phyloP scores from a whole-genome alignment of 2,329 filamentous ascomycete genomes.

The Didymella pinodella region DNA sequence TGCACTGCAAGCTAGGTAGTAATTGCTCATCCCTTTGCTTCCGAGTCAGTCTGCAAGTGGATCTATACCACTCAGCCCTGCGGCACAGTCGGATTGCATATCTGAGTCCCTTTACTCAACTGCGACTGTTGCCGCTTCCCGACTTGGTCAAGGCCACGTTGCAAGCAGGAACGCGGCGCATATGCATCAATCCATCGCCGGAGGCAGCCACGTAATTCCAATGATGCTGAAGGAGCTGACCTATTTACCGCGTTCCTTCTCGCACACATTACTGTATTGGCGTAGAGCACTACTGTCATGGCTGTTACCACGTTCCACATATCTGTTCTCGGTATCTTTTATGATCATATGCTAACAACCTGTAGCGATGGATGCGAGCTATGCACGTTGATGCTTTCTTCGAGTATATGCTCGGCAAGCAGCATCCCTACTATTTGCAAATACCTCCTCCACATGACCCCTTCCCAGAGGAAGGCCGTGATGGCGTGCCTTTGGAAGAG shows the following conservation, averaged over 20 bases:
- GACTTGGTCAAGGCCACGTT: slow-evolving; percentile 5
- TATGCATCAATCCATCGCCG: not conserved
- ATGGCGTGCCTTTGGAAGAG: slow-evolving; percentile 85
- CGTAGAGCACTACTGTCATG: not conserved
- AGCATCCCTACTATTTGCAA: slow-evolving; percentile 80
- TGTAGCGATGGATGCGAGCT: slow-evolving; percentile 90
- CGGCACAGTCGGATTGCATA: not conserved
- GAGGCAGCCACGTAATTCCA: not conserved
- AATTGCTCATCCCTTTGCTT: not conserved
- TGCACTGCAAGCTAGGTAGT: not conserved
- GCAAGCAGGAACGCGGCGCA: slow-evolving; percentile 2
- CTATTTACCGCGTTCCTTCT: not conserved
- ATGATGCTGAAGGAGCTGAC: not conserved
- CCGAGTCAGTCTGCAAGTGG: not conserved
- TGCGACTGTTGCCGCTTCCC: not conserved
- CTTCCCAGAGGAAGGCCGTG: slow-evolving; percentile 70
- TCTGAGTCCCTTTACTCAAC: not conserved
- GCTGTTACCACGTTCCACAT: not conserved
- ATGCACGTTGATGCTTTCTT: slow-evolving; percentile 97
- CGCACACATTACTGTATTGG: not conserved
- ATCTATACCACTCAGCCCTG: slow-evolving; percentile 2
- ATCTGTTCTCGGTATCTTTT: not conserved
- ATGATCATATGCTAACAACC: slow-evolving; percentile 8
- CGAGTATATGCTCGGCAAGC: slow-evolving; percentile 81
- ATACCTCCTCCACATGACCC: slow-evolving; percentile 72